A percentile compares a stretch with the other conserved stretches of the same genome.
These are phyloP conservation scores for Trypanosoma cruzi DNA, from an alignment of 208 protist species.

Conservation along the genomic window DNA sequence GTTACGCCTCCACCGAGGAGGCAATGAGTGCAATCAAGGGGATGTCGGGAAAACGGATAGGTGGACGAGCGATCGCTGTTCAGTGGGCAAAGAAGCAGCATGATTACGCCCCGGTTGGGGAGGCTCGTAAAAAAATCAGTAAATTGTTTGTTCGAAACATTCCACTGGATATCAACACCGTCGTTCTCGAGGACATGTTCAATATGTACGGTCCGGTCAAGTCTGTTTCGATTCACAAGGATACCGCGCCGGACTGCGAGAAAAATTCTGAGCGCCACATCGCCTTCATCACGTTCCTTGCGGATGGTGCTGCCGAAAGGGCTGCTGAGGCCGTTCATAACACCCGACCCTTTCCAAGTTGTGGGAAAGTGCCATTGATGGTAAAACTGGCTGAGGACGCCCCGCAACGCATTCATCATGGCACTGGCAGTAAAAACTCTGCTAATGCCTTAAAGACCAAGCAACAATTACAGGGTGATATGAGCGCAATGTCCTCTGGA, in stretches of 20 bases:
- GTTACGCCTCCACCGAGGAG: conserved; percentile 66
- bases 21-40: conserved; percentile 53
- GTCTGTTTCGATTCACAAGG: conserved; percentile 64
- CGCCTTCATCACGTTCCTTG: conserved; percentile 71
- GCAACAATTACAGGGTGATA: background rate
- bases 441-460: background rate
- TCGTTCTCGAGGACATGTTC: conserved; percentile 49
- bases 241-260: conserved; percentile 40
- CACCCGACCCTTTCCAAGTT: conserved; percentile 67
- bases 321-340: conserved; percentile 72
- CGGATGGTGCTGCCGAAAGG: conserved; percentile 57
- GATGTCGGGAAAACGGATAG: conserved; percentile 44
- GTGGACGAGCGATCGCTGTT: conserved; percentile 61
- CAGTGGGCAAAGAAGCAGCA: conserved; percentile 86
- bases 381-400: conserved; percentile 80
- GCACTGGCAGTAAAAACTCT: background rate
- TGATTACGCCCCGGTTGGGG: conserved; percentile 71
- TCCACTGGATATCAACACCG: conserved; percentile 52
- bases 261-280: conserved; percentile 56
- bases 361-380: conserved; percentile 73
- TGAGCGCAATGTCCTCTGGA: background rate
- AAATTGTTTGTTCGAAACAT: conserved; percentile 91
- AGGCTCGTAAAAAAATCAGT: conserved; percentile 62
- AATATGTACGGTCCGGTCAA: conserved; percentile 50
- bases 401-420: conserved; percentile 44